Evolutionary conservation across 2,329 filamentous ascomycete genomes (phyloP).

Genomic region (Fusarium citri): DNA sequence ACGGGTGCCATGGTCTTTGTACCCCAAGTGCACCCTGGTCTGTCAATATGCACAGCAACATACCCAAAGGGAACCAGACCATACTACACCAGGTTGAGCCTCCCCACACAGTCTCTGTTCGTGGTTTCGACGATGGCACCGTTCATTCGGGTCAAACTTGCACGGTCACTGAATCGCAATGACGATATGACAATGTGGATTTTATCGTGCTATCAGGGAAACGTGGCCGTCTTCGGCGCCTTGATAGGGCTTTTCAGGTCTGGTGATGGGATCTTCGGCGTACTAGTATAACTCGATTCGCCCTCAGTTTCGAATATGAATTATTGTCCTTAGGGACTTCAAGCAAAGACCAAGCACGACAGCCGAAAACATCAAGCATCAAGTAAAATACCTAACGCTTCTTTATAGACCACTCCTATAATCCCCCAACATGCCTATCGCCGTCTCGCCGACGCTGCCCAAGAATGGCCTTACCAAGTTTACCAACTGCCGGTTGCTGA

Average conservation of each 20-base stretch:
- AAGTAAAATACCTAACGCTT: slow-evolving; percentile 21
- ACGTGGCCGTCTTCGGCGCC: slow-evolving; percentile 36
- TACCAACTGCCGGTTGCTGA: slow-evolving; percentile 85
- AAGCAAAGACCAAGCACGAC: slow-evolving; percentile 8
- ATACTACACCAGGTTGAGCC: slow-evolving; percentile 6
- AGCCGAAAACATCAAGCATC: neutral
- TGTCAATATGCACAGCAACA: slow-evolving; percentile 34
- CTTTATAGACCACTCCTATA: slow-evolving; percentile 4
- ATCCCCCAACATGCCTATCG: slow-evolving; percentile 59
- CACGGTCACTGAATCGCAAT: slow-evolving; percentile 30
- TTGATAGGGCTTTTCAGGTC: slow-evolving; percentile 27
- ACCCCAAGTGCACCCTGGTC: slow-evolving; percentile 28
- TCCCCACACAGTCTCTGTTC: slow-evolving; percentile 33
- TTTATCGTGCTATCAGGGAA: slow-evolving; percentile 28
- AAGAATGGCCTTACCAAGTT: slow-evolving; percentile 80
- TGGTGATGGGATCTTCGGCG: neutral
- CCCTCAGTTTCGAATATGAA: slow-evolving; percentile 6
- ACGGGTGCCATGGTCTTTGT: slow-evolving; percentile 39
- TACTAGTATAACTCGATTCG: slow-evolving; percentile 38
- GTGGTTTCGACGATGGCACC: slow-evolving; percentile 37
- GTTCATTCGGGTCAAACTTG: slow-evolving; percentile 12
- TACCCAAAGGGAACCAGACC: slow-evolving; percentile 31
- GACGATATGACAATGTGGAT: slow-evolving; percentile 38
- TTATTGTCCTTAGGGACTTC: slow-evolving; percentile 26
- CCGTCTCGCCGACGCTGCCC: slow-evolving; percentile 54